Evolutionary conservation across 2,329 filamentous ascomycete species (phyloP), one percentile per base, ranked within the genome.

Genomic region (Exophiala spinifera): DNA sequence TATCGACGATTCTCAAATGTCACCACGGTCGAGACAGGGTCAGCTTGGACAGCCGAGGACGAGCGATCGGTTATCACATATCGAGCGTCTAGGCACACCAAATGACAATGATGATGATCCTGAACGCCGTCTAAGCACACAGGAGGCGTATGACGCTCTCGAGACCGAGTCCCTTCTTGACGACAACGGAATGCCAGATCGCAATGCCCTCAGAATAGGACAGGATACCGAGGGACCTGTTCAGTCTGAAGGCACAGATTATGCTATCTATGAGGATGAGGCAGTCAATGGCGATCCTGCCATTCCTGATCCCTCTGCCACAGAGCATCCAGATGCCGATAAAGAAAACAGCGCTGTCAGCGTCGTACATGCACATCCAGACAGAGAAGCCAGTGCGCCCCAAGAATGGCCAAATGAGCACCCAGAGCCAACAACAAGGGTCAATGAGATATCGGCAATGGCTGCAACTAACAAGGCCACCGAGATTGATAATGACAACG

Each of bases 1-100:
- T 20, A 64, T 64, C 20, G 62, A 64, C 36, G 62, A 64, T 34
- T 61, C 60, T 3, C 62, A 64, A 33, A 63, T 64, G 62, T 62
- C 61, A 43, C 61, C 61, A 14, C 47, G 57, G 21, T 62, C 60
- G 20, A 55, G 50, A 48, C 51, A 52, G 49, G 49, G 49, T 42
- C 50, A 39, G 31, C 47, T 53, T 8, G 42, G 49, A 23, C 42
- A 36, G 8, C 4, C 37, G 40, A 54, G 36, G 42, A 56, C 50
- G 15, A 47, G 28, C 17, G 53, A 50, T 25, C 54, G 36, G 21
- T 39, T 58, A 14, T 44, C 44, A 13, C 49, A 20, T 14, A 56
- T 58, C 37, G 52, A 51, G 36, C 28, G 15, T 4, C 36, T 53
- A 11, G 33, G 36, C 17, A 55, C 49, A 17, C 53, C 47, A 15